Evolutionary conservation across 768 basidiomycete species (phyloP).

Genomic region (Boletus coccyginus): DNA sequence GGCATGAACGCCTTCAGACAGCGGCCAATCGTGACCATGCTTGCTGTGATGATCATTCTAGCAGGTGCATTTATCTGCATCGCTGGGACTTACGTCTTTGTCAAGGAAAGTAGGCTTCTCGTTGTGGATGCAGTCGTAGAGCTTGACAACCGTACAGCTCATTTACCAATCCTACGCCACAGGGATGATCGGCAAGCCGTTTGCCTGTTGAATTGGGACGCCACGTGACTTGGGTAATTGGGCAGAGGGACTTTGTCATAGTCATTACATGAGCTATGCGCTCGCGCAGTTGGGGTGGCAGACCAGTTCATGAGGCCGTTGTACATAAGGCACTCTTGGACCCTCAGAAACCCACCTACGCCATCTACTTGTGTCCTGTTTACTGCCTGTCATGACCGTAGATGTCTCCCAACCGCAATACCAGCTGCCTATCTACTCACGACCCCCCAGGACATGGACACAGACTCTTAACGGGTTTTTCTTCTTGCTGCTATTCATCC

Average conservation of each 20-base stretch:
- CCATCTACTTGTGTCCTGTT: neutral
- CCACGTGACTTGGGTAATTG: slow-evolving; percentile 17
- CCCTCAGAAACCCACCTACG: neutral
- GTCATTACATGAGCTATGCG: slow-evolving; percentile 14
- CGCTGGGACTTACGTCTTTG: slow-evolving; percentile 42
- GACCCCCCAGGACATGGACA: slow-evolving; percentile 53
- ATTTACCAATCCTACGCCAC: slow-evolving; percentile 43
- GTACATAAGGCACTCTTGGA: slow-evolving; percentile 12
- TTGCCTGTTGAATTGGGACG: slow-evolving; percentile 32
- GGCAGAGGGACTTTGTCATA: slow-evolving; percentile 11
- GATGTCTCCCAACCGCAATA: slow-evolving; percentile 26
- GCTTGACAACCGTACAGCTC: slow-evolving; percentile 31
- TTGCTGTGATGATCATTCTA: slow-evolving; percentile 35
- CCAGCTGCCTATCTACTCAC: slow-evolving; percentile 49
- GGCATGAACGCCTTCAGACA: slow-evolving; percentile 32
- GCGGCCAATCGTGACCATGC: slow-evolving; percentile 32
- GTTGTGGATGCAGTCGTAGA: neutral
- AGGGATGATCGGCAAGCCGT: slow-evolving; percentile 42
- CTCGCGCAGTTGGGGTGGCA: neutral
- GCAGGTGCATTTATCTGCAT: slow-evolving; percentile 50
- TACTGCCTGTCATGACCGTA: slow-evolving; percentile 19
- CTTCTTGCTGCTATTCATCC: slow-evolving; percentile 56
- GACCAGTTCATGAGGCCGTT: neutral
- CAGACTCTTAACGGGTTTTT: slow-evolving; percentile 48
- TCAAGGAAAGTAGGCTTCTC: slow-evolving; percentile 37